Conservation (phyloP, 169 alveolate species). For the Plasmodium yoelii region DNA sequence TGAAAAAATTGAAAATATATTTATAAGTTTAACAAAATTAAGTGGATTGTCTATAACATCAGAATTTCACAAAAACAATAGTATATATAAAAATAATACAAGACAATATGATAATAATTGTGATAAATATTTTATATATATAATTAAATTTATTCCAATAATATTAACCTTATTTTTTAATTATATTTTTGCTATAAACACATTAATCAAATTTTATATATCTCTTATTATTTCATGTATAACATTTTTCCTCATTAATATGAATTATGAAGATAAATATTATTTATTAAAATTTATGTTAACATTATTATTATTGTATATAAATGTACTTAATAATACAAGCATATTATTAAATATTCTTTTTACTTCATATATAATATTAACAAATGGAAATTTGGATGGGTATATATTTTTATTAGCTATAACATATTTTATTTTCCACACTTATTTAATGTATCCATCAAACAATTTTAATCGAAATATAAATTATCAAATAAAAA, state of each 20-base stretch:
- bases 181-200: conserved; percentile 31
- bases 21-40: not conserved
- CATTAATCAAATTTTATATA: conserved; percentile 40
- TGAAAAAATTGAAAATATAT: conserved; percentile 9
- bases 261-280: not conserved
- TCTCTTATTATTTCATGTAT: conserved; percentile 52
- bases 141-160: conserved; percentile 19
- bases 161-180: conserved; percentile 36
- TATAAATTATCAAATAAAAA: conserved; percentile 36
- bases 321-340: conserved; percentile 42
- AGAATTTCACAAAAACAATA: not conserved
- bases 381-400: conserved; percentile 26
- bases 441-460: conserved; percentile 62
- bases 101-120: not conserved
- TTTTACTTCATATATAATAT: conserved; percentile 53
- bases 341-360: conserved; percentile 39
- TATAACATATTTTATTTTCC: conserved; percentile 32
- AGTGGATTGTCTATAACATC: not conserved
- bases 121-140: not conserved
- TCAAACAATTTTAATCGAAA: conserved; percentile 27
- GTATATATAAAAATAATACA: not conserved
- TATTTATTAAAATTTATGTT: conserved; percentile 16
- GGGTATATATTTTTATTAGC: conserved; percentile 13
- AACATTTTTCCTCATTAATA: conserved; percentile 23
- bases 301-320: conserved; percentile 22